A percentile compares a stretch with the other conserved stretches of the same genome.
phyloP scores from a whole-genome alignment of 129 eudicot genomes.

The Arctium minus region DNA sequence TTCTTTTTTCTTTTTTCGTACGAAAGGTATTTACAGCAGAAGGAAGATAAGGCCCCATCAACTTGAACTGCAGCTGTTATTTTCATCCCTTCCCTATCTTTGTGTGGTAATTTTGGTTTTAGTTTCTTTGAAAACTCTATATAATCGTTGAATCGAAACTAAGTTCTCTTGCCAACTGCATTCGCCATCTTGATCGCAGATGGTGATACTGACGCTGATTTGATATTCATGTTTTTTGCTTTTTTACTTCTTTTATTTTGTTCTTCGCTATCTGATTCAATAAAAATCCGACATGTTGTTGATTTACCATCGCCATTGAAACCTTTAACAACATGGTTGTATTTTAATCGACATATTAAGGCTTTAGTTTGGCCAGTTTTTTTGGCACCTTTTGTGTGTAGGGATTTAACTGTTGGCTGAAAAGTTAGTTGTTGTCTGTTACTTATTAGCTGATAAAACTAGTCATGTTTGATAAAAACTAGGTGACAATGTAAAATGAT shows the following conservation, averaged over 20 bases:
- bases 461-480: too few relatives aligned
- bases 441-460: neutral
- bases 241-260: neutral
- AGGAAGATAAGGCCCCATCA: constrained; percentile 45
- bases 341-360: neutral
- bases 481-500: too few relatives aligned
- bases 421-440: too few relatives aligned
- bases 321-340: neutral
- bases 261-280: constrained; percentile 6
- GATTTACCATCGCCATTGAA: neutral
- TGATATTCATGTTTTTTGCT: neutral
- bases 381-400: neutral
- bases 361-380: neutral
- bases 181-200: neutral
- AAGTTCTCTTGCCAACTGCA: constrained; percentile 9
- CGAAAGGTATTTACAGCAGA: constrained; percentile 48
- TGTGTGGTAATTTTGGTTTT: constrained; percentile 22
- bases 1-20: neutral
- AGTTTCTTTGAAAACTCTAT: constrained; percentile 2
- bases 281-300: neutral
- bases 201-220: constrained; percentile 8
- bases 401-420: neutral
- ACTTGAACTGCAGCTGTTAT: constrained; percentile 8
- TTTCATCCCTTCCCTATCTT: neutral
- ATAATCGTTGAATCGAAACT: constrained; percentile 10